Base-by-base conservation (phyloP, 495 filamentous ascomycete genomes). In the Penicillium taxi region DNA sequence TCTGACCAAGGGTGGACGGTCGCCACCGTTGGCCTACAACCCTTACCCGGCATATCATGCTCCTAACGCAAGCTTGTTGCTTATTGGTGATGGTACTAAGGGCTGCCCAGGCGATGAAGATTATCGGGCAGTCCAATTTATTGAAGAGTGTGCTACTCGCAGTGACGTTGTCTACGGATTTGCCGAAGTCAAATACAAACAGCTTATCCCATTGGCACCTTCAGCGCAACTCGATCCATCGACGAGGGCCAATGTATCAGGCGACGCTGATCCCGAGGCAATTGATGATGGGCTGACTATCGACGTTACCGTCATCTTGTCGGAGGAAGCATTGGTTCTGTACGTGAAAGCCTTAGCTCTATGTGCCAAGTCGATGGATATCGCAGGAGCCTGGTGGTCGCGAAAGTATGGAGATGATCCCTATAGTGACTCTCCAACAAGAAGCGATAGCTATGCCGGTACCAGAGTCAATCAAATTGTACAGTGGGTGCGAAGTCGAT, bases 161-260 rank as follows among this genome's bases (percentile, higher is more conserved):
- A 94, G 86, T 45, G 88, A 98, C 54, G 89, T 96, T 20, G 87
- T 98, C 1, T 96, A 84, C 55, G 86, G 86, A 14, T 96, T 96
- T 61, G 91, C 91, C 7, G 91, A 96, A 59, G 89, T 98, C 42
- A 98, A 98, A 62, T 96, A 90, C 65, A 91, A 91, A 59, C 91
- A 98, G 53, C 73, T 98, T 21, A 74, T 96, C 9, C 91, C 91
- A 4, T 58, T 91, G 16, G 79, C 84, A 4, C 91, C 90, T 9
- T 87, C 82, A 0, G 77, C 75, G 45, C 63, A 74, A 38, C 50
- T 64, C 18, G 73, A 75, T 11, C 58, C 57, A 28, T 36, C 61
- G 11, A 52, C 55, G 9, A 64, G 59, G 52, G 41, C 54, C 6
- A 49, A 41, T 26, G 13, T 59, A 7, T 11, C 29, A 15, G 37